Base-by-base conservation (phyloP, 2,329 filamentous ascomycete genomes). In the Xylariaceae sp. region DNA sequence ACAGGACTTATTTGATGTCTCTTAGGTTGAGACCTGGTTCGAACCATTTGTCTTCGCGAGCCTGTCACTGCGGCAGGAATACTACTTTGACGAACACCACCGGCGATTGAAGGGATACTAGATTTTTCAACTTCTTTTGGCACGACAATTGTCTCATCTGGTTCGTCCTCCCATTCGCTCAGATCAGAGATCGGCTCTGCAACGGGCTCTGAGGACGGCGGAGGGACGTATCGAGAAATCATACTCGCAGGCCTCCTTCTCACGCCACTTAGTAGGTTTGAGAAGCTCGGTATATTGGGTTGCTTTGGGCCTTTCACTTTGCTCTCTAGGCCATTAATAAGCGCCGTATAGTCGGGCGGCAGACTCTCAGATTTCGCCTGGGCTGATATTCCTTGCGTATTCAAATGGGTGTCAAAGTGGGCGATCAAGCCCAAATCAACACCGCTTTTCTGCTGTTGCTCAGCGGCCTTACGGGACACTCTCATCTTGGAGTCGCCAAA, bases 401-500 rank as follows among this genome's bases (percentile, higher is more conserved):
- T 70, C 1, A 78, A 60, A 4, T 75, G 74, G 1, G 85, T 65
- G 19, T 63, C 66, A 17, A 77, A 73, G 53, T 87, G 83, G 0
- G 69, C 71, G 1, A 69, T 74, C 56, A 87, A 85, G 1, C 74
- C 74, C 13, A 87, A 71, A 47, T 81, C 76, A 39, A 81, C 74
- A 6, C 77, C 75, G 18, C 66, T 75, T n/a, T 62, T 53, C 64
- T 65, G 36, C 50, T 57, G 22, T 54, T 66, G 48, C 53, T 54
- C 31, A 49, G 49, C 14, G 50, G 47, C 39, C 56, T 66, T 22
- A 48, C 47, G 47, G 64, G 63, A 48, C 28, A 62, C 57, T 1
- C 58, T 59, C 2, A 62, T 63, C n/a, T 38, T 51, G 4, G 55
- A 54, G 11, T 70, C 65, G 1, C 73, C 71, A 18, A 78, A 76